These are phyloP conservation scores for Candida sp. DNA, from an alignment of 1,139 yeast species.

Conservation along the genomic window DNA sequence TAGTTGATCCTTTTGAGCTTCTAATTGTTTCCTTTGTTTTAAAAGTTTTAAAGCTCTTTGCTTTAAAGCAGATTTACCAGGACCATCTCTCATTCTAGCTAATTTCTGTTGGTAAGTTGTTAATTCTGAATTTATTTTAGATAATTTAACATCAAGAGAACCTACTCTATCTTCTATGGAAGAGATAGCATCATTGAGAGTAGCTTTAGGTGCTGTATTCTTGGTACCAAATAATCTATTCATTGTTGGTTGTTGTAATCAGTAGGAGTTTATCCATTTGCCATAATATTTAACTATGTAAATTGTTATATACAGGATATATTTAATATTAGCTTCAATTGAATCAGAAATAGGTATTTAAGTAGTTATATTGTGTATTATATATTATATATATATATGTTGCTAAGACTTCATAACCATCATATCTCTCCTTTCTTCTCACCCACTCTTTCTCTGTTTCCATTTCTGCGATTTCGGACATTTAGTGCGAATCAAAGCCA, in stretches of 20 bases:
- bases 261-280: too few species aligned
- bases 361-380: too few species aligned
- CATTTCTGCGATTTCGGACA: neutral
- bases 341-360: too few species aligned
- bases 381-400: too few species aligned
- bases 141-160: slow-evolving; percentile 79
- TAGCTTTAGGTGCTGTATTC: slow-evolving; percentile 68
- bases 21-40: slow-evolving; percentile 86
- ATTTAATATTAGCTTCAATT: too few species aligned
- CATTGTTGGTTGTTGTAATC: slow-evolving; percentile 31
- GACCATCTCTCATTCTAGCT: slow-evolving; percentile 82
- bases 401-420: neutral
- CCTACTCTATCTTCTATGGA: slow-evolving; percentile 79
- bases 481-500: neutral
- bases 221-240: slow-evolving; percentile 80
- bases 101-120: slow-evolving; percentile 87
- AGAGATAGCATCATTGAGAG: slow-evolving; percentile 73
- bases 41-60: slow-evolving; percentile 84
- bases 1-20: slow-evolving; percentile 86
- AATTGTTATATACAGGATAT: neutral
- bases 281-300: too few species aligned
- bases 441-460: neutral
- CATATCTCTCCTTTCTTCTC: neutral
- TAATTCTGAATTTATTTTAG: slow-evolving; percentile 85
- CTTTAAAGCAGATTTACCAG: slow-evolving; percentile 84